phyloP scores from a whole-genome alignment of 257 asterid species.

The Parsonsia alboflavescens region DNA sequence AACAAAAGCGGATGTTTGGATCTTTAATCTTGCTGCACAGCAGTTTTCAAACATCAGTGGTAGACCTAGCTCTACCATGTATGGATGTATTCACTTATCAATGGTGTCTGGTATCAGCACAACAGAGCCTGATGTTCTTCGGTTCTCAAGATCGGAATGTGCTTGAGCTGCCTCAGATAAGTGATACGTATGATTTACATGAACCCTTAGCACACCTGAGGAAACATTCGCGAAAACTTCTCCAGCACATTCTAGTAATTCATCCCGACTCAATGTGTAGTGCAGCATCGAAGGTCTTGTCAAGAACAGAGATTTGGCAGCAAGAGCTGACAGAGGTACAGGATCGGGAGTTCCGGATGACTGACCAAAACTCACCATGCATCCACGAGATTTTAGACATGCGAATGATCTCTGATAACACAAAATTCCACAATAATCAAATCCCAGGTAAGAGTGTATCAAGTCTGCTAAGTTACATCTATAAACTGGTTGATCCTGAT shows the following conservation, averaged over 20 bases:
- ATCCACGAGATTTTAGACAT: conserved; percentile 76
- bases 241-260: conserved; percentile 64
- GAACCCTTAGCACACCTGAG: conserved; percentile 59
- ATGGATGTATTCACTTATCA: not conserved
- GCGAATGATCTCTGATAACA: conserved; percentile 74
- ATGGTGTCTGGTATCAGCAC: conserved; percentile 56
- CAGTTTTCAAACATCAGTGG: not conserved
- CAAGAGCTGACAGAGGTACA: conserved; percentile 59
- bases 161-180: conserved; percentile 81
- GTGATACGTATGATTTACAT: conserved; percentile 67
- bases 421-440: conserved; percentile 7
- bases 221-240: conserved; percentile 66
- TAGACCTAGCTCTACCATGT: not conserved
- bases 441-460: not conserved
- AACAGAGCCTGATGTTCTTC: conserved; percentile 78
- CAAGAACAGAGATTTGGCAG: conserved; percentile 72
- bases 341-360: conserved; percentile 83
- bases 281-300: conserved; percentile 80
- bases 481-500: not conserved
- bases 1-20: not conserved
- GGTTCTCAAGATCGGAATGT: conserved; percentile 71
- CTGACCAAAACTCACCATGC: conserved; percentile 91
- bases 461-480: not conserved
- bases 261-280: conserved; percentile 57
- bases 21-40: not conserved